Evolutionary conservation across 2,329 filamentous ascomycete genomes (phyloP).

Genomic region (Colletotrichum viniferum): DNA sequence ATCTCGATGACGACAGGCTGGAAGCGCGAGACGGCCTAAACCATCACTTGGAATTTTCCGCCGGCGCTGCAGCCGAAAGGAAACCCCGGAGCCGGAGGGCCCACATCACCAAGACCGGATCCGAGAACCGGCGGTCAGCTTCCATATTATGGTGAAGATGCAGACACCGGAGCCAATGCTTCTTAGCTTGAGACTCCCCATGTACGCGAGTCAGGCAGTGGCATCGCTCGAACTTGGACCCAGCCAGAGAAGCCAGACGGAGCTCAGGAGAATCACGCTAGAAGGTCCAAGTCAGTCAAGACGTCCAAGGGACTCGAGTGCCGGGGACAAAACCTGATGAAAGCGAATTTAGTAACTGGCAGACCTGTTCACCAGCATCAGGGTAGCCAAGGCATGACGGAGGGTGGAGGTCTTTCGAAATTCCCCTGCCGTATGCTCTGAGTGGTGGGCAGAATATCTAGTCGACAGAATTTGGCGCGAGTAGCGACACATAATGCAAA

Average conservation of each 20-base stretch:
- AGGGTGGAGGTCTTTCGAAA: background rate
- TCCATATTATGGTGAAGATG: background rate
- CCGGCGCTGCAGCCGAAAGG: background rate
- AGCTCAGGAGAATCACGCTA: background rate
- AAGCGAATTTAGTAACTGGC: accelerated
- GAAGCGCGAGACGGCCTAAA: background rate
- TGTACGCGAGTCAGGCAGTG: background rate
- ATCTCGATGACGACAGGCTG: accelerated
- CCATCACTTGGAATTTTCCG: accelerated
- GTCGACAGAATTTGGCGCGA: background rate
- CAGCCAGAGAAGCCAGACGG: background rate
- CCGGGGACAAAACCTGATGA: background rate
- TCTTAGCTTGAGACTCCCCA: too few species aligned
- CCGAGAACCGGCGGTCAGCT: background rate
- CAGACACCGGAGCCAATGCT: background rate
- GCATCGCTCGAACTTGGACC: background rate
- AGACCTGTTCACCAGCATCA: background rate
- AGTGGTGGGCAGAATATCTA: background rate
- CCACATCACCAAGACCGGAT: background rate
- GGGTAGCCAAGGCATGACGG: background rate
- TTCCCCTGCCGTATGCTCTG: background rate
- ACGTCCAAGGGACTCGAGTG: background rate
- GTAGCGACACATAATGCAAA: background rate
- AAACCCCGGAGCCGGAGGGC: background rate
- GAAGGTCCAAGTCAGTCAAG: background rate